These are phyloP conservation scores for Paramyrothecium roridum DNA, from an alignment of 2,329 filamentous ascomycete genomes.

Conservation along the genomic window DNA sequence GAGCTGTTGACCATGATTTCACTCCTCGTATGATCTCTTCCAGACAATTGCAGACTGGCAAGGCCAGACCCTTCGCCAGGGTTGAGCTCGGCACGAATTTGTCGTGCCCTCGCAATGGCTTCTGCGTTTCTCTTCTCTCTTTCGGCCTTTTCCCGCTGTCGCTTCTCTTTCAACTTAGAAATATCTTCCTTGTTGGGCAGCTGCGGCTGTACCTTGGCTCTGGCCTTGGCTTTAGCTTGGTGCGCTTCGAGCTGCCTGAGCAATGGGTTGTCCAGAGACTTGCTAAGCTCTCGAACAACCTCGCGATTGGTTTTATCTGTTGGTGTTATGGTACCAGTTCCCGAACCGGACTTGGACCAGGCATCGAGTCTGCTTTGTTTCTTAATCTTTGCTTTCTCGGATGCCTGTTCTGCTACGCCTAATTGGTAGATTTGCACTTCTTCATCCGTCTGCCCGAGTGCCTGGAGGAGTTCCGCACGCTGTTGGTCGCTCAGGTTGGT, in stretches of 20 bases:
- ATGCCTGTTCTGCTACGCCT: constrained; percentile 23
- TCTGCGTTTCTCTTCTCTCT: constrained; percentile 70
- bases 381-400: constrained; percentile 36
- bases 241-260: constrained; percentile 44
- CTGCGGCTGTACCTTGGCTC: constrained; percentile 24
- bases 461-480: constrained; percentile 74
- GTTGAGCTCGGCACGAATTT: constrained; percentile 30
- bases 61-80: constrained; percentile 76
- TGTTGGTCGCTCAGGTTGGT: constrained; percentile 82
- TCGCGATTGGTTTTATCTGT: constrained; percentile 39
- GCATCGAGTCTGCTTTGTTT: constrained; percentile 60
- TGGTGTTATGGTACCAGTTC: constrained; percentile 18
- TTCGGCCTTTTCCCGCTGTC: constrained; percentile 72
- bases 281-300: constrained; percentile 43
- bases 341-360: constrained; percentile 53
- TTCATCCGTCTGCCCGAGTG: constrained; percentile 57
- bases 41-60: constrained; percentile 65
- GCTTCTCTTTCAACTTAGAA: constrained; percentile 61
- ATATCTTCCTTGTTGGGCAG: constrained; percentile 33
- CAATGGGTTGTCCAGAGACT: constrained; percentile 43
- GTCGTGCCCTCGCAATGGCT: constrained; percentile 65
- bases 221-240: constrained; percentile 24
- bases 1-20: constrained; percentile 89
- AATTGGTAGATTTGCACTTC: constrained; percentile 46
- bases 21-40: constrained; percentile 77